Evolutionary conservation across 2,329 filamentous ascomycete species (phyloP).

Genomic region (Stachybotrys chartarum): DNA sequence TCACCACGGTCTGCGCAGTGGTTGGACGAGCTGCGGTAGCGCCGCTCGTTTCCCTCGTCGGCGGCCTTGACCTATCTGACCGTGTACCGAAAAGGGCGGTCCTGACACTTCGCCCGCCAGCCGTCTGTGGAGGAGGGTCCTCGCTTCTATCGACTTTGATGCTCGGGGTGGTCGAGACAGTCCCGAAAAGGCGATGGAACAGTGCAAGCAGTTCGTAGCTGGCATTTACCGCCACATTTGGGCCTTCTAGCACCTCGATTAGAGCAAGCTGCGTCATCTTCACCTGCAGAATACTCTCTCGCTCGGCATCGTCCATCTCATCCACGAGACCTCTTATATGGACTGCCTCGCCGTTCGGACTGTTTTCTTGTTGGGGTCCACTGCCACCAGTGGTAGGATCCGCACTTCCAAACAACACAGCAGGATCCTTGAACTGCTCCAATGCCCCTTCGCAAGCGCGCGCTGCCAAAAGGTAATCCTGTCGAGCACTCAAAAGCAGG

Average conservation of each 20-base stretch:
- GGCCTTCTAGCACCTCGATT: constrained; percentile 74
- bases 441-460: constrained; percentile 85
- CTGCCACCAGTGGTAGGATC: constrained; percentile 55
- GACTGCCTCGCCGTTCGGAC: constrained; percentile 24
- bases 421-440: constrained; percentile 73
- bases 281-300: constrained; percentile 81
- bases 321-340: constrained; percentile 53
- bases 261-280: constrained; percentile 92
- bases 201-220: constrained; percentile 78
- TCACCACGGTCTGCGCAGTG: constrained; percentile 35
- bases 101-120: constrained; percentile 62
- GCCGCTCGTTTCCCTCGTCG: constrained; percentile 32
- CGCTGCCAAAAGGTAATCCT: constrained; percentile 74
- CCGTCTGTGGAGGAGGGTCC: constrained; percentile 56
- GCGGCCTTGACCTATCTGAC: constrained; percentile 35
- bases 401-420: constrained; percentile 60
- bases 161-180: constrained; percentile 37
- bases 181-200: constrained; percentile 73
- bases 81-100: constrained; percentile 71
- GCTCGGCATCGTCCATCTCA: constrained; percentile 77
- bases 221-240: constrained; percentile 79
- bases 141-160: constrained; percentile 32
- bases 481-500: constrained; percentile 75
- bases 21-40: constrained; percentile 21
- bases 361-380: constrained; percentile 48